Conservation (phyloP, 176 grass and related monocot species). For the Puccinellia tenuiflora region DNA sequence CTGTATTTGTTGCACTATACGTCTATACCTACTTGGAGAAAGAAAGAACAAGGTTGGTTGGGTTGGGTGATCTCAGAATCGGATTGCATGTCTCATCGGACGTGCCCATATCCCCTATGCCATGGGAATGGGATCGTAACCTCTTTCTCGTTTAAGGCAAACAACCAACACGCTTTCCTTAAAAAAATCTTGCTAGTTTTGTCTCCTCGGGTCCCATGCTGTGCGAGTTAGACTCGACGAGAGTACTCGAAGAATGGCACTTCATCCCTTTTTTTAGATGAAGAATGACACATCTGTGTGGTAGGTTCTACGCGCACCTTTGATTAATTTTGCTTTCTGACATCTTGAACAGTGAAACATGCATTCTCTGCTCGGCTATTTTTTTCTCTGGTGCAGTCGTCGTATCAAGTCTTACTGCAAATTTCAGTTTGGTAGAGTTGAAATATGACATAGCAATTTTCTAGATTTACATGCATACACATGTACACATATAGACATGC, state of each 20-base stretch:
- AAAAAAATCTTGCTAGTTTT: background rate
- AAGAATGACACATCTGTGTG: no score
- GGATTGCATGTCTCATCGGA: background rate
- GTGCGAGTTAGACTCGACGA: background rate
- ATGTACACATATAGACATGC: no score
- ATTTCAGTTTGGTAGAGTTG: no score
- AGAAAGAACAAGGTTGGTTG: background rate
- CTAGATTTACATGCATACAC: no score
- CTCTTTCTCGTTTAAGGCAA: background rate
- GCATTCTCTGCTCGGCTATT: no score
- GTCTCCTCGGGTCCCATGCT: background rate
- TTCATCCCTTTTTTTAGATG: no score
- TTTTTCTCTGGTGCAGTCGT: no score
- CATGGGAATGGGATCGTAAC: background rate
- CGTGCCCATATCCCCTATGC: background rate
- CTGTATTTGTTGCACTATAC: background rate
- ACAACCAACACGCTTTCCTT: background rate
- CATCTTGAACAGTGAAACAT: no score
- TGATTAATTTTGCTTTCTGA: no score
- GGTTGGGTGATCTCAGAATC: background rate
- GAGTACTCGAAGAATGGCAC: background rate
- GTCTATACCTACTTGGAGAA: background rate
- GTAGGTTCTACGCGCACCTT: no score
- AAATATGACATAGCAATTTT: no score
- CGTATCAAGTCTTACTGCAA: no score